Percentiles rank a stretch among this genome's conserved stretches.
phyloP scores from a whole-genome alignment of 2,329 filamentous ascomycete species.

The Colletotrichum sublineola region DNA sequence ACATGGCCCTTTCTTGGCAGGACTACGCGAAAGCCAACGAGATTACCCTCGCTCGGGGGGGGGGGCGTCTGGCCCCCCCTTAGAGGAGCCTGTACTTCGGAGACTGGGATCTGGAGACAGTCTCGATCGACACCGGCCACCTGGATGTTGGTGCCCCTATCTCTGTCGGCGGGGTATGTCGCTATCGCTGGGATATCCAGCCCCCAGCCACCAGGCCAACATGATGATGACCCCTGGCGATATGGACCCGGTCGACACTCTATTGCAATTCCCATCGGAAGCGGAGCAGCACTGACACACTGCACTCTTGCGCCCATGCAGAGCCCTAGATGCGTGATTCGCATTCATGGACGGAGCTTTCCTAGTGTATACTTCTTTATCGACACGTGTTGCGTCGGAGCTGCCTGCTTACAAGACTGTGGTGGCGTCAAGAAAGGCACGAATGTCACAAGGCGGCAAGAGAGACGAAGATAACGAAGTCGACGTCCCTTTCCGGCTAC shows the following conservation, averaged over 20 bases:
- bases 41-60: neutral
- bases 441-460: constrained; percentile 7
- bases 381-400: constrained; percentile 14
- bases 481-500: neutral
- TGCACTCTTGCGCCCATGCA: constrained; percentile 36
- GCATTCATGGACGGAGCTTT: constrained; percentile 3
- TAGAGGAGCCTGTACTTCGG: constrained; percentile 25
- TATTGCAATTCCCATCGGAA: constrained; percentile 3
- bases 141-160: constrained; percentile 39
- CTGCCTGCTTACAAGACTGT: constrained; percentile 11
- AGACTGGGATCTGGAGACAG: constrained; percentile 28
- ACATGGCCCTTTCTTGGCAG: neutral
- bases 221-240: constrained; percentile 7
- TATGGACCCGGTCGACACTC: constrained; percentile 25
- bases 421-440: neutral
- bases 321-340: constrained; percentile 38
- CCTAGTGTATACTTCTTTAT: constrained; percentile 27
- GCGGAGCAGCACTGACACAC: constrained; percentile 19
- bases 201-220: constrained; percentile 22
- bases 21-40: neutral
- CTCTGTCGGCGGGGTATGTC: constrained; percentile 10
- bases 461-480: neutral
- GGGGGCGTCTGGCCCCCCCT: neutral
- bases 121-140: constrained; percentile 39
- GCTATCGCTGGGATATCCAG: constrained; percentile 18